Conservation (phyloP, 2,329 filamentous ascomycete genomes). For the Talaromyces albobiverticillius region DNA sequence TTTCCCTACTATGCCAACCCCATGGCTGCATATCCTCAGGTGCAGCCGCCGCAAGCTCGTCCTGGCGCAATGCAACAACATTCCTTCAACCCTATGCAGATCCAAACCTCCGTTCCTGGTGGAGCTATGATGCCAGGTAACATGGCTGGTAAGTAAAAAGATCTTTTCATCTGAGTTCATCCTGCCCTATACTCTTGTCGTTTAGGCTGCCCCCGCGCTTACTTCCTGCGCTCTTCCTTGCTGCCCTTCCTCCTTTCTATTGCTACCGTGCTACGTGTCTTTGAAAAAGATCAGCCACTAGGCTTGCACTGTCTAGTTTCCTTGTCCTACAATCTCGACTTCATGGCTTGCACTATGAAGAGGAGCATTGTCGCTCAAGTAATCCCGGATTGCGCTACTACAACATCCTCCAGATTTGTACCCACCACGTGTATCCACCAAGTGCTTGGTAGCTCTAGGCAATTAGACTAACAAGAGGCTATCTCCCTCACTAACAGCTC, state of each 20-base stretch:
- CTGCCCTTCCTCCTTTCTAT: not conserved
- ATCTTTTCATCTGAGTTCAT: no score
- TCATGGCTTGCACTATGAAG: conserved; percentile 8
- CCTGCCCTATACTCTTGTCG: no score
- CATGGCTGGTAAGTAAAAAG: conserved; percentile 22
- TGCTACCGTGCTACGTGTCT: not conserved
- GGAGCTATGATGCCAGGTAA: conserved; percentile 38
- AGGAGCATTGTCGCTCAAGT: conserved; percentile 12
- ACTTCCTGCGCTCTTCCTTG: not conserved
- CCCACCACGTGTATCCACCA: conserved; percentile 12
- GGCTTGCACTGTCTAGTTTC: not conserved
- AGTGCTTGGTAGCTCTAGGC: conserved; percentile 11
- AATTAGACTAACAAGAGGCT: conserved; percentile 13
- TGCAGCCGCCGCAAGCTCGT: conserved; percentile 24
- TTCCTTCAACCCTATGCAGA: conserved; percentile 31
- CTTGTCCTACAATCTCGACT: not conserved
- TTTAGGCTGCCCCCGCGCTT: no score
- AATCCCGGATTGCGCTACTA: not conserved
- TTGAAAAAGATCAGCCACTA: not conserved
- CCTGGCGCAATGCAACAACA: conserved; percentile 18
- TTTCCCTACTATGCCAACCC: conserved; percentile 34
- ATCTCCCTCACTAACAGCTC: conserved; percentile 25
- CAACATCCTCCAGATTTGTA: conserved; percentile 1
- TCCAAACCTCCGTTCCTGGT: conserved; percentile 33
- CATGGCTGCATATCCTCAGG: conserved; percentile 17